phyloP scores from a whole-genome alignment of 805 yeast genomes.

The Jamesozyma rosinii region DNA sequence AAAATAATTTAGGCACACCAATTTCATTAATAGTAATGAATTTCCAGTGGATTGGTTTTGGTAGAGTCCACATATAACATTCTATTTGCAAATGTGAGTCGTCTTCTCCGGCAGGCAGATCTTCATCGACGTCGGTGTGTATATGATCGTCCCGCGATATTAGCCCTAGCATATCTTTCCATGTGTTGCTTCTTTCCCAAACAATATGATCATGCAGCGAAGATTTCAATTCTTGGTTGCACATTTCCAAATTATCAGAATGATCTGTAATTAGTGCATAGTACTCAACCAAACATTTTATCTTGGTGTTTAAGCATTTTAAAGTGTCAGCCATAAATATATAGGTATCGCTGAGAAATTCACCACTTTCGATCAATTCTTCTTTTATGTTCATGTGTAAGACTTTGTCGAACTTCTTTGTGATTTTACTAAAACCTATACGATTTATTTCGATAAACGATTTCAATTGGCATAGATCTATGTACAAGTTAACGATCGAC shows the following conservation, averaged over 20 bases:
- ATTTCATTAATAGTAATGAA: constrained; percentile 4
- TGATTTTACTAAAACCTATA: constrained; percentile 78
- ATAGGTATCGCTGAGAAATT: constrained; percentile 40
- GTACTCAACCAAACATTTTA: constrained; percentile 44
- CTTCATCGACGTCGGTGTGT: constrained; percentile 20
- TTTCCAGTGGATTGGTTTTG: constrained; percentile 14
- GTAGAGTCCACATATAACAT: constrained; percentile 27
- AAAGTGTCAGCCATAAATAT: constrained; percentile 47
- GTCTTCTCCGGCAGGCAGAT: constrained; percentile 14
- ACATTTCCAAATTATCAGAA: constrained; percentile 32
- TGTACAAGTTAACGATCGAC: constrained; percentile 54
- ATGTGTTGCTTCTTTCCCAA: constrained; percentile 92
- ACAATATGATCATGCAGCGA: constrained; percentile 83
- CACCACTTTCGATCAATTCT: constrained; percentile 37
- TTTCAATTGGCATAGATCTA: constrained; percentile 69
- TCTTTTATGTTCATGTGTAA: constrained; percentile 46
- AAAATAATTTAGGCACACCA: constrained; percentile 39
- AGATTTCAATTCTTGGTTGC: constrained; percentile 48
- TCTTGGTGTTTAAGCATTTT: constrained; percentile 41
- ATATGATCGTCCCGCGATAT: constrained; percentile 42
- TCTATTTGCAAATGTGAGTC: constrained; percentile 30
- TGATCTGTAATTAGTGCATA: constrained; percentile 44
- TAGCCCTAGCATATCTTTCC: constrained; percentile 89
- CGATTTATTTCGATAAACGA: constrained; percentile 76
- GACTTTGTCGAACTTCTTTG: constrained; percentile 84